Evolutionary conservation across 169 alveolate genomes (phyloP).

Genomic region (Eimeria zaria): DNA sequence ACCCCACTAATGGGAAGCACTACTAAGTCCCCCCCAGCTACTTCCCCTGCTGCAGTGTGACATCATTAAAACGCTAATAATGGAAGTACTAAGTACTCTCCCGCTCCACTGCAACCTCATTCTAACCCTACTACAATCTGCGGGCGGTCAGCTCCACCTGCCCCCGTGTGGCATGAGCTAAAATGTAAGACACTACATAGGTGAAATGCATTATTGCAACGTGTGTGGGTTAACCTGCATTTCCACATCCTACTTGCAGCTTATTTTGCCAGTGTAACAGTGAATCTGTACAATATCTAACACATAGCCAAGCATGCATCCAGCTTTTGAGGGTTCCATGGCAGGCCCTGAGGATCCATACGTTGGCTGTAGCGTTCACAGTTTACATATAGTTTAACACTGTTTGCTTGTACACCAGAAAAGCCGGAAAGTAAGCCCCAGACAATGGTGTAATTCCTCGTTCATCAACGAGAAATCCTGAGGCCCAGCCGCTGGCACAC

Average conservation of each 20-base stretch:
- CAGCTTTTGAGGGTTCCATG: neutral
- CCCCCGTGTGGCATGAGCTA: too few relatives aligned
- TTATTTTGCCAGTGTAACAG: neutral
- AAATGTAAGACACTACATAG: too few relatives aligned
- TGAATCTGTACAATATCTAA: neutral
- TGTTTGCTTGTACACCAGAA: neutral
- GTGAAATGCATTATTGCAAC: too few relatives aligned
- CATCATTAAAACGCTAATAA: too few relatives aligned
- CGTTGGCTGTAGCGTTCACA: neutral
- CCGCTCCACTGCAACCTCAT: too few relatives aligned
- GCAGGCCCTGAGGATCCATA: neutral
- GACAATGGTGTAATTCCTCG: neutral
- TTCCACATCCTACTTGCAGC: neutral
- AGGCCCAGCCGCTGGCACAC: neutral
- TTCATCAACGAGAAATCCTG: neutral
- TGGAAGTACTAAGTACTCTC: too few relatives aligned
- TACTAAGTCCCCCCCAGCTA: too few relatives aligned
- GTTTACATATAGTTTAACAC: neutral
- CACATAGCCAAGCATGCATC: neutral
- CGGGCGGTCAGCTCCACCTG: too few relatives aligned
- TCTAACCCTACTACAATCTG: too few relatives aligned
- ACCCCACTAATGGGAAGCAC: too few relatives aligned
- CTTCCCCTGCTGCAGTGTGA: too few relatives aligned
- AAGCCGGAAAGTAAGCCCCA: neutral
- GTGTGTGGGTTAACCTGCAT: too few relatives aligned